These are phyloP conservation scores for Hypoxylon crocopeplum DNA, from an alignment of 495 filamentous ascomycete species.

Conservation along the genomic window DNA sequence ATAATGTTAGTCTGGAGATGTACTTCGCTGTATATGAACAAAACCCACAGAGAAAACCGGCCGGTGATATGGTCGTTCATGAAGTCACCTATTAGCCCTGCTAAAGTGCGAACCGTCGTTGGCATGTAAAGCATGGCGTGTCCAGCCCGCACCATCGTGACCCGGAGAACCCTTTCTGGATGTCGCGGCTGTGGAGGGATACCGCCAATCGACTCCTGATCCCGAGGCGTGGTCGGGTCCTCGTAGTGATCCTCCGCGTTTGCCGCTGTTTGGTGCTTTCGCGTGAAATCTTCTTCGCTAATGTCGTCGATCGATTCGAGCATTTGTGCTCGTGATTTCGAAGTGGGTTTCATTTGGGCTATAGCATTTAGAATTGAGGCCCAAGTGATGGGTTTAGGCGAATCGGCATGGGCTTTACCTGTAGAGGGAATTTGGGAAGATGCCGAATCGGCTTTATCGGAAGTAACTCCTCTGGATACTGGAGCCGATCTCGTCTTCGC, in stretches of 20 bases:
- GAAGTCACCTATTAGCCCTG: constrained; percentile 84
- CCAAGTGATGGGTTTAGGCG: constrained; percentile 8
- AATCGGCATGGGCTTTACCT: not conserved
- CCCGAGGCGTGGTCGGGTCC: constrained; percentile 54
- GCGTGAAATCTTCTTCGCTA: constrained; percentile 43
- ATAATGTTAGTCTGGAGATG: constrained; percentile 2
- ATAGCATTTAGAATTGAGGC: constrained; percentile 56
- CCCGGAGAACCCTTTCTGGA: constrained; percentile 66
- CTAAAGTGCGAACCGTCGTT: constrained; percentile 73
- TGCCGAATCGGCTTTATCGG: constrained; percentile 5
- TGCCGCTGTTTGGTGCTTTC: constrained; percentile 24
- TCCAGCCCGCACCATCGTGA: constrained; percentile 76
- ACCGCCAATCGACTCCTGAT: constrained; percentile 36
- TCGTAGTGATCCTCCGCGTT: constrained; percentile 48
- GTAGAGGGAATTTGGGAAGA: constrained; percentile 1
- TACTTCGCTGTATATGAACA: not conserved
- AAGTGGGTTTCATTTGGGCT: constrained; percentile 47
- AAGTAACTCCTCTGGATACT: not conserved
- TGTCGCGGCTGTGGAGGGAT: constrained; percentile 51
- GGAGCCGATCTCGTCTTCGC: constrained; percentile 3
- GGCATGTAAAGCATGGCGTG: constrained; percentile 87
- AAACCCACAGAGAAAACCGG: constrained; percentile 67
- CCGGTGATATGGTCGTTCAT: constrained; percentile 74
- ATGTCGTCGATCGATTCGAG: constrained; percentile 43
- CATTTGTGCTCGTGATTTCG: constrained; percentile 29